Evolutionary conservation across 169 alveolate species (phyloP).

Genomic region (Babesia divergens): DNA sequence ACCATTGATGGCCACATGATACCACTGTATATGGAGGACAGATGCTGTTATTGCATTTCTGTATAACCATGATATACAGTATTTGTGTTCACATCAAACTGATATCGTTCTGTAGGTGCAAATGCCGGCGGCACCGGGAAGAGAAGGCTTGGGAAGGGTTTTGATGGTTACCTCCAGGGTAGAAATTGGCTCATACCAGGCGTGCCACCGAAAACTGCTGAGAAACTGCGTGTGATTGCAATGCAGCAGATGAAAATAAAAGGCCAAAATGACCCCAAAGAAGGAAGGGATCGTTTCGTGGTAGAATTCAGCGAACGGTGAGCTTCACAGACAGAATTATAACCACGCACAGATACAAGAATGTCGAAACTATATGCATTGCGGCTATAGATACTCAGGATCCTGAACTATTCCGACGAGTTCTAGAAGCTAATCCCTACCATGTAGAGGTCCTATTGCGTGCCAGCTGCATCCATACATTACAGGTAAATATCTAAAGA

Average conservation of each 20-base stretch:
- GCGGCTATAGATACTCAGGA: constrained; percentile 46
- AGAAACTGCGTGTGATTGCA: neutral
- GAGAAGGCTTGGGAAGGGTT: neutral
- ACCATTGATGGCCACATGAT: no score
- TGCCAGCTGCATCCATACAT: constrained; percentile 37
- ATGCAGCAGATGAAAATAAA: neutral
- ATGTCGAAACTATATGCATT: constrained; percentile 19
- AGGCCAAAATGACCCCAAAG: neutral
- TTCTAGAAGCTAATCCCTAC: constrained; percentile 13
- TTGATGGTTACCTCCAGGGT: constrained; percentile 4
- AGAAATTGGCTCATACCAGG: constrained; percentile 23
- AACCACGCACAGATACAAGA: constrained; percentile 16
- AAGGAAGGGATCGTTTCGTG: neutral
- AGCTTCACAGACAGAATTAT: neutral
- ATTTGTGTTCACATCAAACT: no score
- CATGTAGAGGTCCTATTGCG: constrained; percentile 48
- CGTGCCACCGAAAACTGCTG: neutral
- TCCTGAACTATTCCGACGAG: constrained; percentile 20
- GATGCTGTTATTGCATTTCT: no score
- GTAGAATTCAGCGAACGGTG: constrained; percentile 20
- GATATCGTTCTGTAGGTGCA: neutral
- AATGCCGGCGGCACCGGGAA: neutral
- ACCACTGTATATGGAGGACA: no score
- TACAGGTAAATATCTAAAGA: constrained; percentile 38
- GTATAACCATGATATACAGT: no score